Conservation (phyloP, 257 asterid genomes). For the Solanum bulbocastanum region DNA sequence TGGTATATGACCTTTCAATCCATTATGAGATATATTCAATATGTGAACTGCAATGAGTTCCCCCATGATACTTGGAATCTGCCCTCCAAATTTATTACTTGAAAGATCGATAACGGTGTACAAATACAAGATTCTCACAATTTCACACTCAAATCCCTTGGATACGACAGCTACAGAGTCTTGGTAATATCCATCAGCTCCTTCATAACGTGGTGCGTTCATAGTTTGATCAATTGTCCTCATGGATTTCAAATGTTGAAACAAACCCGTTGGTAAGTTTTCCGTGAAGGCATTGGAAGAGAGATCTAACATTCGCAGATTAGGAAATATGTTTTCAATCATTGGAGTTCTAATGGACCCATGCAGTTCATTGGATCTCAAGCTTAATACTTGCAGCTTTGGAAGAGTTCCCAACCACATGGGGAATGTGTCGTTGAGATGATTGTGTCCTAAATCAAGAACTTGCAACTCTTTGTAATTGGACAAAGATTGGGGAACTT, state of each 20-base stretch:
- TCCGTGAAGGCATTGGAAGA: constrained; percentile 8
- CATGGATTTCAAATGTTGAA: constrained; percentile 4
- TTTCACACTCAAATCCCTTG: neutral
- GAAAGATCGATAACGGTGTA: no score
- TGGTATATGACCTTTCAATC: no score
- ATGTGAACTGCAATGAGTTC: neutral
- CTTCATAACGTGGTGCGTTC: neutral
- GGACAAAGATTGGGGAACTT: constrained; percentile 3
- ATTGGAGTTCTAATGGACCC: neutral
- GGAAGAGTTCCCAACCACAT: constrained; percentile 7
- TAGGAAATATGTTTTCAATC: neutral
- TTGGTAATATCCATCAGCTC: neutral
- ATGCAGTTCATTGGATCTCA: neutral
- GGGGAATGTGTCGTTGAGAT: constrained; percentile 8
- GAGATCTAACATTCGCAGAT: constrained; percentile 6
- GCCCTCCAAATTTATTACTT: no score
- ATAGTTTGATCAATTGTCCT: neutral
- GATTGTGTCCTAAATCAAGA: constrained; percentile 12
- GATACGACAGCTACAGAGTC: constrained; percentile 1
- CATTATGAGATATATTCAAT: no score
- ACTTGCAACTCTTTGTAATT: constrained; percentile 8
- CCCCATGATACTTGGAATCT: neutral
- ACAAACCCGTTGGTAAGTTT: neutral
- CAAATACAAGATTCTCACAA: no score
- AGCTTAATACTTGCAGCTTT: neutral